Percentiles rank a stretch among this genome's conserved stretches.
Evolutionary conservation across 164 flowering plant genomes (phyloP).

Genomic region (Warburgia ugandensis): DNA sequence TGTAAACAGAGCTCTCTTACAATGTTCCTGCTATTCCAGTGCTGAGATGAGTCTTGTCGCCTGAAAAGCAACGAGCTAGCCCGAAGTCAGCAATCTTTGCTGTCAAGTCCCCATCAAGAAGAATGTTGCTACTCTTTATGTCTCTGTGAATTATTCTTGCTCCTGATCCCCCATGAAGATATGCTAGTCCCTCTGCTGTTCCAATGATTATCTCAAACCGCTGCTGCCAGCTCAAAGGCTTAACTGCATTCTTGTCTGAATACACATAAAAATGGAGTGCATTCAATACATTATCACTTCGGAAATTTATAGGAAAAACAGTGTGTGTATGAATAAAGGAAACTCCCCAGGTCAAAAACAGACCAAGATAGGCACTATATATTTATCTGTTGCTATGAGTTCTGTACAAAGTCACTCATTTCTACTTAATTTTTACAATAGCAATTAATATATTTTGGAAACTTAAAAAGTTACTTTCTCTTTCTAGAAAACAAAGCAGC

Average conservation of each 20-base stretch:
- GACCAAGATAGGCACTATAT: no score
- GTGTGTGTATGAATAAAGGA: no score
- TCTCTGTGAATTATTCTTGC: conserved; percentile 70
- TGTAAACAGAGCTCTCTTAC: conserved; percentile 30
- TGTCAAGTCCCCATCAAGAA: conserved; percentile 52
- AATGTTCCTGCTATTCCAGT: conserved; percentile 77
- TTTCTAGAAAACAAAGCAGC: no score
- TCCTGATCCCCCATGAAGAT: conserved; percentile 62
- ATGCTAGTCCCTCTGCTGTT: conserved; percentile 62
- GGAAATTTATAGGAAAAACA: no score
- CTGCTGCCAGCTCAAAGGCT: conserved; percentile 36
- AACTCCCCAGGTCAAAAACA: no score
- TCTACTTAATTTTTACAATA: no score
- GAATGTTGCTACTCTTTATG: conserved; percentile 58
- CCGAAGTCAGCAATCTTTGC: conserved; percentile 84
- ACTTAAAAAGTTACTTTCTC: no score
- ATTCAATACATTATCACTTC: no score
- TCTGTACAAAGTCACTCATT: no score
- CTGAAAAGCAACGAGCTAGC: conserved; percentile 62
- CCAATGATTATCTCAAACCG: conserved; percentile 48
- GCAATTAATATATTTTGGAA: no score
- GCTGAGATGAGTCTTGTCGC: conserved; percentile 56
- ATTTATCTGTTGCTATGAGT: no score
- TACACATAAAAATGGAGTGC: not conserved
- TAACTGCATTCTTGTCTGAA: conserved; percentile 10